A percentile compares a stretch with the other conserved stretches of the same genome.
Conservation (phyloP, 2,329 filamentous ascomycete species). For the Cladobotryum protrusum region DNA sequence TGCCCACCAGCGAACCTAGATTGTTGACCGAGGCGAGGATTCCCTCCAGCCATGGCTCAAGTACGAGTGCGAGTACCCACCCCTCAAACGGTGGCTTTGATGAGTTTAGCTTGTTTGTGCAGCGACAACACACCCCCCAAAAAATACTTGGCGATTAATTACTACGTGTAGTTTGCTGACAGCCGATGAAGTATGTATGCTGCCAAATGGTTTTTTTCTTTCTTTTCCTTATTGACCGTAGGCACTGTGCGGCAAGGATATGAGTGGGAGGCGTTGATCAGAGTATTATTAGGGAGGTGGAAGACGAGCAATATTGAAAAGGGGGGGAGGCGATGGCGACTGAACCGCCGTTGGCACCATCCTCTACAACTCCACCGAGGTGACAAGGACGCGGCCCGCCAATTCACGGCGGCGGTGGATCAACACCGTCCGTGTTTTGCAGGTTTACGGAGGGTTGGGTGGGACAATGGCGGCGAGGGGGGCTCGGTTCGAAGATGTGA, state of each 20-base stretch:
- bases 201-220: too few relatives aligned
- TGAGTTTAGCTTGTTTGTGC: too few relatives aligned
- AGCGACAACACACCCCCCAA: too few relatives aligned
- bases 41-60: too few relatives aligned
- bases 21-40: too few relatives aligned
- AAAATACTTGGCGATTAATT: too few relatives aligned
- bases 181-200: background rate
- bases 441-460: slow-evolving; percentile 8
- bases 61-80: too few relatives aligned
- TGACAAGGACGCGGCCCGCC: slow-evolving; percentile 12
- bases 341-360: slow-evolving; percentile 3
- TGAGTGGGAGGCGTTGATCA: slow-evolving; percentile 4
- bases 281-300: background rate
- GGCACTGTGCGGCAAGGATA: too few relatives aligned
- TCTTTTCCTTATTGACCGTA: too few relatives aligned
- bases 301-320: background rate
- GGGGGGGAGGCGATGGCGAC: background rate
- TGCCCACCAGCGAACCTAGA: too few relatives aligned
- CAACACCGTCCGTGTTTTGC: slow-evolving; percentile 10
- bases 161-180: background rate
- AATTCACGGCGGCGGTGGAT: slow-evolving; percentile 11
- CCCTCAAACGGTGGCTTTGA: too few relatives aligned
- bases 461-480: slow-evolving; percentile 10
- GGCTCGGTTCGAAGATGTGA: slow-evolving; percentile 8
- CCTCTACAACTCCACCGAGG: slow-evolving; percentile 10